phyloP scores from a whole-genome alignment of 176 grass and related monocot species.

The Rhynchospora breviuscula region DNA sequence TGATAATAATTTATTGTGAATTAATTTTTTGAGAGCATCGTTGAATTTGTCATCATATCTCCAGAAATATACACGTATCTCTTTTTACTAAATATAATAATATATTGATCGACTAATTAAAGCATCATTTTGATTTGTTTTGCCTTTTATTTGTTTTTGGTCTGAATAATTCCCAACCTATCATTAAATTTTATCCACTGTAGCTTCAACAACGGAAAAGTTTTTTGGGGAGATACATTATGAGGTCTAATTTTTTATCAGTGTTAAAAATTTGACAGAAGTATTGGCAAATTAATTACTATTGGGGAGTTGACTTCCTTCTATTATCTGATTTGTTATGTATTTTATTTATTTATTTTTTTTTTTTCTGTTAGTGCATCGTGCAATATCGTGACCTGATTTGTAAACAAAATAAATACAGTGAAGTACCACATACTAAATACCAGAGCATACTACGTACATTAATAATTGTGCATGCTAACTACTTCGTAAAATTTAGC shows the following conservation, averaged over 20 bases:
- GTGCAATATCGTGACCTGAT: constrained; percentile 5
- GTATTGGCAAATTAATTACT: not conserved
- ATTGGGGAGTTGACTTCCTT: not conserved
- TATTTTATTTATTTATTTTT: not conserved
- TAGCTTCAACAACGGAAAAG: not conserved
- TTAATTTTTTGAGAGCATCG: not conserved
- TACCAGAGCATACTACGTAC: too few species aligned
- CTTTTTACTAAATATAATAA: not conserved
- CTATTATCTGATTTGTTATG: not conserved
- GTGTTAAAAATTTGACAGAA: not conserved
- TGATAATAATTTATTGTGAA: not conserved
- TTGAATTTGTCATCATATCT: not conserved
- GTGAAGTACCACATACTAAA: too few species aligned
- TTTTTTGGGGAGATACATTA: not conserved
- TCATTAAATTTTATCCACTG: not conserved
- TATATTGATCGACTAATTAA: not conserved
- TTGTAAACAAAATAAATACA: not conserved
- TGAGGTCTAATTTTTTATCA: not conserved
- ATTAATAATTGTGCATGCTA: too few species aligned
- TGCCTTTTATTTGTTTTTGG: too few species aligned
- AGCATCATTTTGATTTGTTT: too few species aligned
- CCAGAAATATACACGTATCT: not conserved
- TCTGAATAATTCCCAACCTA: not conserved
- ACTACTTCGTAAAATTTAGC: too few species aligned
- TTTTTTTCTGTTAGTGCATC: not conserved